Evolutionary conservation across 2,329 filamentous ascomycete genomes (phyloP), one percentile per base, ranked within the genome.

Genomic region (Rhytidhysteron rufulum): DNA sequence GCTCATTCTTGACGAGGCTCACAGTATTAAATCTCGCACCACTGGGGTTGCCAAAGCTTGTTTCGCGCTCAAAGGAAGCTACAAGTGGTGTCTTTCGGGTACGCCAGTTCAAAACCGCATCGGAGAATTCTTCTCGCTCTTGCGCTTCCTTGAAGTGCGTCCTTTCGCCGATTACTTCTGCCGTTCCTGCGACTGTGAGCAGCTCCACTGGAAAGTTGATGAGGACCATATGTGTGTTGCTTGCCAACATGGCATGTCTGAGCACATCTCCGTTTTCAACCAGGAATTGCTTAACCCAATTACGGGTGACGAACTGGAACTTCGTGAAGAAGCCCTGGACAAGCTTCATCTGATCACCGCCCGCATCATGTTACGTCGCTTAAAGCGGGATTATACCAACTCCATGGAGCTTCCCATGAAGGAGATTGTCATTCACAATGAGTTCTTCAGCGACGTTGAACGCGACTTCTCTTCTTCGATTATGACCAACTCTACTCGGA

Each of bases 321-420:
- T 77, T 11, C 87, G 91, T 8, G 73, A 77, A 31, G 74, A 76
- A 17, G 93, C 88, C 1, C 83, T 97, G 54, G 65, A 72, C 11
- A 96, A 95, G 67, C 76, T 98, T 37, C 86, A 89, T 30, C 74
- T 95, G 45, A 81, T 98, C 60, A 95, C 91, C 0, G 86, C 90
- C 48, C 83, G 88, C 20, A 91, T 98, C 64, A 98, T 98, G 93
- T 75, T 97, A 47, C 86, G 93, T 40, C 88, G 93, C 24, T 79
- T 95, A 64, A 98, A 98, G 73, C 86, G 85, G 51, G 89, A 98
- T 56, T 83, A 97, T 56, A 95, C 88, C 15, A 83, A 91, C 44
- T 86, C 90, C 0, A 95, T 98, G 89, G 93, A 97, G 61, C 78
- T 98, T 21, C 93, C 93, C 1, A 87, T 94, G 37, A 98, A 97